Percentiles rank a stretch among this genome's conserved stretches.
These are phyloP conservation scores for Sphaerulina musiva DNA, from an alignment of 2,329 filamentous ascomycete genomes.

Conservation along the genomic window DNA sequence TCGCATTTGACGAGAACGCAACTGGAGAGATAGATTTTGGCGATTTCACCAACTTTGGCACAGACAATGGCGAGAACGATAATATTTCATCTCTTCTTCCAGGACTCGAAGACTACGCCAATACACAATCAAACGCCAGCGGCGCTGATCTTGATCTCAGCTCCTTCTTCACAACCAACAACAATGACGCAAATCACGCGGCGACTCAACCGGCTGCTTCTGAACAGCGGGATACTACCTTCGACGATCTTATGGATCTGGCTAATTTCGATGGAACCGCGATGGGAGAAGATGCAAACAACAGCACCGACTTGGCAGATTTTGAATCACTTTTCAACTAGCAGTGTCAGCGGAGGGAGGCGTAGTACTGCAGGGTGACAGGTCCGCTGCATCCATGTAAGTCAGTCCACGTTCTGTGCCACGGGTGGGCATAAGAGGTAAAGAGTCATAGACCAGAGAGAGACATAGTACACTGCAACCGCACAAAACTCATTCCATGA, in stretches of 20 bases:
- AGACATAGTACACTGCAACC: too few relatives aligned
- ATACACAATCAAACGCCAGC: constrained; percentile 21
- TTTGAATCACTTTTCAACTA: background rate
- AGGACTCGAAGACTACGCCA: constrained; percentile 40
- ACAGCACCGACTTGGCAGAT: constrained; percentile 16
- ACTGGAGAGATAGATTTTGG: constrained; percentile 33
- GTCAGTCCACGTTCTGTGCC: too few relatives aligned
- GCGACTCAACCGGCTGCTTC: constrained; percentile 1
- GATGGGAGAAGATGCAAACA: constrained; percentile 11
- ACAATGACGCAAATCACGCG: constrained; percentile 10
- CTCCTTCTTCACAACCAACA: constrained; percentile 23
- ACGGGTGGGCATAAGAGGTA: too few relatives aligned
- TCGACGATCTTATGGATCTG: constrained; percentile 35
- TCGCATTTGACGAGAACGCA: constrained; percentile 16
- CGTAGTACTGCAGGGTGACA: too few relatives aligned
- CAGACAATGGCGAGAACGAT: constrained; percentile 25
- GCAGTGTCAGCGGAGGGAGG: background rate
- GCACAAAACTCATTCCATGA: too few relatives aligned
- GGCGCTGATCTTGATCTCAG: constrained; percentile 25
- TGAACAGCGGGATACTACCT: constrained; percentile 24
- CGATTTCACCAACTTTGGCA: constrained; percentile 25
- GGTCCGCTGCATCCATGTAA: too few relatives aligned
- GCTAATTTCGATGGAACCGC: constrained; percentile 28
- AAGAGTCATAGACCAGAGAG: too few relatives aligned
- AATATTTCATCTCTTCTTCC: constrained; percentile 36